A percentile compares a stretch with the other conserved stretches of the same genome.
Evolutionary conservation across 805 yeast genomes (phyloP).

Genomic region (Millerozyma acaciae): DNA sequence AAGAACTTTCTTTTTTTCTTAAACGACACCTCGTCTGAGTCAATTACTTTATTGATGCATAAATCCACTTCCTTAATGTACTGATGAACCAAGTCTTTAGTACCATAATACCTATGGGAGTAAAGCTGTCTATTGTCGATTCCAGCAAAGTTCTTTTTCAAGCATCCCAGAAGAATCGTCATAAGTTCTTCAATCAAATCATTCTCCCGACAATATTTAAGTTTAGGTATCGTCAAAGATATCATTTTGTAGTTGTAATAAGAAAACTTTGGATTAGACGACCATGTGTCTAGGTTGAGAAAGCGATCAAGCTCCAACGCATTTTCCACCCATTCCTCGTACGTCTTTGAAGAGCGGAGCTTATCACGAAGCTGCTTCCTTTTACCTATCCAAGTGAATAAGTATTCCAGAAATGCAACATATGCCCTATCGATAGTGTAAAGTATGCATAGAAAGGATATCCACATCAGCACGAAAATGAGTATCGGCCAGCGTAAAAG

Average conservation of each 20-base stretch:
- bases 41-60: conserved; percentile 43
- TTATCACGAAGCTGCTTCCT: conserved; percentile 46
- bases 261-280: conserved; percentile 52
- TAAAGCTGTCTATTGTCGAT: conserved; percentile 68
- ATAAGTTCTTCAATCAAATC: conserved; percentile 45
- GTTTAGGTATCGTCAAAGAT: conserved; percentile 40
- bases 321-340: conserved; percentile 58
- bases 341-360: conserved; percentile 47
- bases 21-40: conserved; percentile 32
- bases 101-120: conserved; percentile 73
- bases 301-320: conserved; percentile 56
- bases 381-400: conserved; percentile 58
- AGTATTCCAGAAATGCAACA: conserved; percentile 60
- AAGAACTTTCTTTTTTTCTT: conserved; percentile 50
- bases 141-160: conserved; percentile 75
- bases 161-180: conserved; percentile 58
- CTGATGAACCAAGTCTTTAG: conserved; percentile 55
- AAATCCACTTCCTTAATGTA: conserved; percentile 51
- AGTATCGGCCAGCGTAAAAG: conserved; percentile 67
- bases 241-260: conserved; percentile 68
- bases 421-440: conserved; percentile 55
- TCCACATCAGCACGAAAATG: conserved; percentile 51
- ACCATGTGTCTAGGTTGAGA: conserved; percentile 64
- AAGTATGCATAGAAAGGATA: conserved; percentile 41
- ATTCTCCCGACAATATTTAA: conserved; percentile 32